A percentile compares a stretch with the other conserved stretches of the same genome.
Evolutionary conservation across 352 stramenopile genomes (phyloP).

Genomic region (Discostella stelligera): DNA sequence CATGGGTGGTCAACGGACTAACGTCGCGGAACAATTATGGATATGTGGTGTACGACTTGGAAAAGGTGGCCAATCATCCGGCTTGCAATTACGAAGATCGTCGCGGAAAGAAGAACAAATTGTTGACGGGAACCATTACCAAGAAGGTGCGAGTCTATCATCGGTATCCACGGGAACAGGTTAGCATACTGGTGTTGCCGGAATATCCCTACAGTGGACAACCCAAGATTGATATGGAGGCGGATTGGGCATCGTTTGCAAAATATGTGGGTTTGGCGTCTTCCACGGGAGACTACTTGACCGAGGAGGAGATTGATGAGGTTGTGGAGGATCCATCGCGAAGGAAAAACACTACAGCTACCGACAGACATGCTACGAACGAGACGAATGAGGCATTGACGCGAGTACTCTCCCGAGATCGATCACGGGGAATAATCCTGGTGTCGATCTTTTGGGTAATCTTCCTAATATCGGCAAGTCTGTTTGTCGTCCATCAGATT

Average conservation of each 20-base stretch:
- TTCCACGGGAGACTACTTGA: neutral
- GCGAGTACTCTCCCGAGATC: conserved; percentile 28
- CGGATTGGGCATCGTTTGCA: conserved; percentile 55
- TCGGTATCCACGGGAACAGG: conserved; percentile 59
- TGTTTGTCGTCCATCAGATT: conserved; percentile 44
- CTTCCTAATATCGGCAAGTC: conserved; percentile 31
- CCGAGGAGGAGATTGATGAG: conserved; percentile 6
- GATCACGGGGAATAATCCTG: conserved; percentile 33
- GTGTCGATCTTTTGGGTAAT: conserved; percentile 35
- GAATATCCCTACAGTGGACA: conserved; percentile 62
- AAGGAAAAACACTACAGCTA: neutral
- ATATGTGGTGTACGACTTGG: conserved; percentile 59
- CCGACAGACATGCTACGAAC: no score
- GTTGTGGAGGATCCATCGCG: conserved; percentile 1
- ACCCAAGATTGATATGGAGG: conserved; percentile 71
- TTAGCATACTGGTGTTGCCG: conserved; percentile 59
- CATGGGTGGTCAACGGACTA: conserved; percentile 24
- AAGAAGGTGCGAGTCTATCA: conserved; percentile 71
- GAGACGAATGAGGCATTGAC: neutral
- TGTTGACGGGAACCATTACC: conserved; percentile 22
- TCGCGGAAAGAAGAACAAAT: neutral
- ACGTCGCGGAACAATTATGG: conserved; percentile 40
- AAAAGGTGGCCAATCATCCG: conserved; percentile 29
- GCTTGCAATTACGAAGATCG: conserved; percentile 34
- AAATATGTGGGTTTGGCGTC: conserved; percentile 19